A percentile compares a stretch with the other conserved stretches of the same genome.
Evolutionary conservation across 2,329 filamentous ascomycete species (phyloP).

Genomic region (Coccinonectria pachysandricola): DNA sequence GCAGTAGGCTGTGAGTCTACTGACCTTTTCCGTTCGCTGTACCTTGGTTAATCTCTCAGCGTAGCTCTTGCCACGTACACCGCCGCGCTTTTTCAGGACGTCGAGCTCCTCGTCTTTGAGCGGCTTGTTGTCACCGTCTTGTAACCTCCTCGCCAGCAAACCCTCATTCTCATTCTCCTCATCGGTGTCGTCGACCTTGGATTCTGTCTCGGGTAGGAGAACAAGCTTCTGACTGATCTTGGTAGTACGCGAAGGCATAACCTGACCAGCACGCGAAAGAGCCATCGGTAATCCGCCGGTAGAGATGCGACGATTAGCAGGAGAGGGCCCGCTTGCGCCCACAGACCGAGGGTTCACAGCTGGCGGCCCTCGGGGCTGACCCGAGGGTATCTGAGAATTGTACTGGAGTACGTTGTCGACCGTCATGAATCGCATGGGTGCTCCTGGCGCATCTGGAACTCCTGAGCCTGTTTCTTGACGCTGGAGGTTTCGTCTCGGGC

Average conservation of each 20-base stretch:
- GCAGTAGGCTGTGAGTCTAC: constrained; percentile 89
- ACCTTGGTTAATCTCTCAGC: constrained; percentile 87
- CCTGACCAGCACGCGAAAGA: constrained; percentile 39
- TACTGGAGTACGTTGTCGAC: constrained; percentile 95
- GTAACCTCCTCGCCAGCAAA: constrained; percentile 27
- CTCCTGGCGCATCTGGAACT: constrained; percentile 19
- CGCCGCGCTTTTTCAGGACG: constrained; percentile 51
- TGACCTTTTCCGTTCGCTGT: constrained; percentile 75
- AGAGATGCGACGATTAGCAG: constrained; percentile 18
- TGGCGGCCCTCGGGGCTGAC: constrained; percentile 70
- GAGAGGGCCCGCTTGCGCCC: constrained; percentile 7
- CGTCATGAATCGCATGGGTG: constrained; percentile 64
- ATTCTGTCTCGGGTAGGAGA: constrained; percentile 70
- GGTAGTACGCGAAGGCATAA: constrained; percentile 73
- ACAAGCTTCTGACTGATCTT: constrained; percentile 98
- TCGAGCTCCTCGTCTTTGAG: constrained; percentile 59
- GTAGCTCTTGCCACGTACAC: constrained; percentile 70
- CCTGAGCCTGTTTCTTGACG: constrained; percentile 24
- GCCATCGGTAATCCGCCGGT: constrained; percentile 31
- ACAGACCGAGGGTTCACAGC: constrained; percentile 29
- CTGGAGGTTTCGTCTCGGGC: constrained; percentile 22
- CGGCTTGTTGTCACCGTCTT: constrained; percentile 52
- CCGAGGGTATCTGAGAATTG: constrained; percentile 88
- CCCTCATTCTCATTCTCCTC: constrained; percentile 45
- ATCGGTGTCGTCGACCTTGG: constrained; percentile 43